These are phyloP conservation scores for Naumovozyma castellii DNA, from an alignment of 805 yeast genomes.

Conservation along the genomic window DNA sequence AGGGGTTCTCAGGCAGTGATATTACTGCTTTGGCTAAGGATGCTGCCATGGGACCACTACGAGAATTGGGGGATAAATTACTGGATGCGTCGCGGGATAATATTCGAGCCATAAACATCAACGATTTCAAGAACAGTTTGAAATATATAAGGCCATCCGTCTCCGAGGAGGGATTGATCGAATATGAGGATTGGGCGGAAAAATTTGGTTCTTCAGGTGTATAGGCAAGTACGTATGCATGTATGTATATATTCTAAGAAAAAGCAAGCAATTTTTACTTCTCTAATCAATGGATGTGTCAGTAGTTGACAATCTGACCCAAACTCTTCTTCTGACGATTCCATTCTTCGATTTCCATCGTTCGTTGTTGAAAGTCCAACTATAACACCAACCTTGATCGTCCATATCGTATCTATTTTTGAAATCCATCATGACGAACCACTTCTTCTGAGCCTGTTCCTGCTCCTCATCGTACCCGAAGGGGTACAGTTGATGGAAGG, in stretches of 20 bases:
- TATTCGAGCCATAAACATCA: conserved; percentile 63
- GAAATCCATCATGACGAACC: conserved; percentile 63
- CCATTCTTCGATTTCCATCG: conserved; percentile 61
- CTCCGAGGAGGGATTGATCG: conserved; percentile 63
- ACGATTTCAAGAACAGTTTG: conserved; percentile 70
- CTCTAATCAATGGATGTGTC: not conserved
- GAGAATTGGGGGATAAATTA: conserved; percentile 80
- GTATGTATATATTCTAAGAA: not conserved
- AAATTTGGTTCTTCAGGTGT: conserved; percentile 85
- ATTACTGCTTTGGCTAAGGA: conserved; percentile 93
- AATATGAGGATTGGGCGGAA: conserved; percentile 83
- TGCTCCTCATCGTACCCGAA: conserved; percentile 3
- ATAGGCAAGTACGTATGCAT: no score
- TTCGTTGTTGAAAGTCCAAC: conserved; percentile 38
- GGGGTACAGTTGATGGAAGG: conserved; percentile 17
- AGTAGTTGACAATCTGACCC: conserved; percentile 38
- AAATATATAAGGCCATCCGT: conserved; percentile 82
- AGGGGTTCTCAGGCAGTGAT: conserved; percentile 90
- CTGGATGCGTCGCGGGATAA: conserved; percentile 58
- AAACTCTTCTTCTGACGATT: conserved; percentile 55
- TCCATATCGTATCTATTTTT: conserved; percentile 46
- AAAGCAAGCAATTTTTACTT: not conserved
- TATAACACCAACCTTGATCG: conserved; percentile 78
- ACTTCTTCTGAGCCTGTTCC: conserved; percentile 26
- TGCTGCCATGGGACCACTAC: conserved; percentile 95